Base-by-base conservation (phyloP, 1,284 basidiomycete genomes). In the Apiotrichum montevideense region DNA sequence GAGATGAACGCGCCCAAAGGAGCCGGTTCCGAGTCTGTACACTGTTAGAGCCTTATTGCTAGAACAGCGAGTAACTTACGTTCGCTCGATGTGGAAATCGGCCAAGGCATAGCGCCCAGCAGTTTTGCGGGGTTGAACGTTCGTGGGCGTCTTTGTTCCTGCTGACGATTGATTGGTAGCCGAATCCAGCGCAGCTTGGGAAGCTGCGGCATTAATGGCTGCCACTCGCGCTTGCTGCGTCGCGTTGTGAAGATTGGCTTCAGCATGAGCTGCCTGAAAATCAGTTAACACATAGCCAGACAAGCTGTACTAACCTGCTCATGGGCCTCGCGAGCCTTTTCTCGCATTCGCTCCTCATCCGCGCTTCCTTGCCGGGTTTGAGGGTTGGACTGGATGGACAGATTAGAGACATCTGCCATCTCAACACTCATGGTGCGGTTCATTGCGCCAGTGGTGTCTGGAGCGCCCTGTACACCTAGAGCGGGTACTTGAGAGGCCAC, bases 1-100 rank as follows among this genome's bases (percentile, higher is more conserved):
- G 50, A 96, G 81, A 77, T 96, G 93, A 0, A 97, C 93, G 14
- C 94, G 85, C 2, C 93, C 93, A 74, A 97, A 97, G 67, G 90
- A 95, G 3, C 93, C 93, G 0, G 92, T 95, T 0, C 93, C 93
- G 47, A 97, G 79, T 2, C 77, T 77, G 35, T 3, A 33, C 1
- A 9, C n/a, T 9, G 46, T 49, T 32, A 55, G 53, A 6, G 35
- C 7, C 14, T 15, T 42, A 14, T 9, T 39, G n/a, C 11, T 14
- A 21, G 13, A 3, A 13, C 4, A 29, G 29, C 29, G 29, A 29
- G 29, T 29, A 29, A 62, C 76, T 62, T 57, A 77, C 69, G 80
- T 81, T 56, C 79, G 63, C 59, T 80, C 79, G 46, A 81, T 79
- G 44, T 69, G 66, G 56, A 81, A 81, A 61, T 81, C 79, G 35